Evolutionary conservation across 305 asterid genomes (phyloP), one percentile per base, ranked within the genome.

Genomic region (Solanum hybrid): DNA sequence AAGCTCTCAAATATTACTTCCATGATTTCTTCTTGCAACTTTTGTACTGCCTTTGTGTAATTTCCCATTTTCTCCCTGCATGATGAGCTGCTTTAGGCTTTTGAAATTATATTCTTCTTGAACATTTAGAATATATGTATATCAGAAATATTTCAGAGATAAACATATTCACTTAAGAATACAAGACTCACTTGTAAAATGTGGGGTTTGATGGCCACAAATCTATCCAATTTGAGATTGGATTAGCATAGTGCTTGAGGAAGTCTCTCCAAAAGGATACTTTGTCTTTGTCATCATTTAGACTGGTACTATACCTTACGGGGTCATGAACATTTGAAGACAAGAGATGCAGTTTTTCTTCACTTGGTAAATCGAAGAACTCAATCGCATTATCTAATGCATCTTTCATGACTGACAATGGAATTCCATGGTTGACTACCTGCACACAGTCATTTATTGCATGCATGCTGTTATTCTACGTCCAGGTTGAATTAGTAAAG

Each of bases 141-240:
- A 46, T 18, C 26, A 82, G 87, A 83, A 83, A 46, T 83, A 22
- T 28, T 46, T 83, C 87, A 71, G 75, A 71, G 75, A 51, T 80
- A 0, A 37, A 36, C 22, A 80, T 24, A 80, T 39, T 26, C 20
- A 29, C 24, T 36, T 37, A 83, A 29, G 87, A 87, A 69, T 35
- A 28, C 37, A 81, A 77, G 51, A 51, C 94, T 92, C 92, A 95
- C 96, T 92, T 95, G 93, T 94, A 94, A 74, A 77, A 89, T 87
- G 93, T 90, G 79, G 98, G 98, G 75, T 95, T 91, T 82, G 96
- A 92, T 83, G 98, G 96, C 98, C 98, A 95, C 89, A 89, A 71
- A 91, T 94, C 89, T 31, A 94, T 93, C 98, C 98, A 95, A 80
- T 92, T 93, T 87, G 96, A 93, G 92, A 95, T 67, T 90, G 96